Evolutionary conservation across 2,329 filamentous ascomycete species (phyloP).

Genomic region (Fusarium goolgardi): DNA sequence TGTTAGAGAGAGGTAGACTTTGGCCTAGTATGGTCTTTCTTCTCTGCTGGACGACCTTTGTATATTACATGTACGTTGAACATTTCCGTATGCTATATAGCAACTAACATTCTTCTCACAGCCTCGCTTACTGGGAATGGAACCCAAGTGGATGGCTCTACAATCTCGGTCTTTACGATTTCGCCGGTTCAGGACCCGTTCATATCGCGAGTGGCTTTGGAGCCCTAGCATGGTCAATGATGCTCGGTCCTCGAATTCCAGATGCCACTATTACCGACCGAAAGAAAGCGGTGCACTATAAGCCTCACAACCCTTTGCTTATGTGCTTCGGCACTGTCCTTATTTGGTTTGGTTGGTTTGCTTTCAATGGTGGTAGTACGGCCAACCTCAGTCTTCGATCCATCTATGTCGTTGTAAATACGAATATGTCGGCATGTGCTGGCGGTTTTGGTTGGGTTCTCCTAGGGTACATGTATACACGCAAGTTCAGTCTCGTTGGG

Average conservation of each 20-base stretch:
- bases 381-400: slow-evolving; percentile 64
- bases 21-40: slow-evolving; percentile 69
- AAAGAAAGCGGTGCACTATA: slow-evolving; percentile 50
- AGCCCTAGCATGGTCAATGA: slow-evolving; percentile 72
- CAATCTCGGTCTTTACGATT: slow-evolving; percentile 69
- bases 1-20: slow-evolving; percentile 53
- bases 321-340: slow-evolving; percentile 73
- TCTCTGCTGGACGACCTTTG: slow-evolving; percentile 72
- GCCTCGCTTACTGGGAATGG: slow-evolving; percentile 74
- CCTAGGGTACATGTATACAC: slow-evolving; percentile 62
- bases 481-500: slow-evolving; percentile 43
- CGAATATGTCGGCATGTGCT: slow-evolving; percentile 66
- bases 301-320: slow-evolving; percentile 71
- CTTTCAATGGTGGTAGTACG: slow-evolving; percentile 63
- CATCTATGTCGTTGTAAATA: slow-evolving; percentile 68
- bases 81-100: fast-evolving
- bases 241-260: slow-evolving; percentile 66
- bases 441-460: slow-evolving; percentile 65
- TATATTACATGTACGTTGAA: slow-evolving; percentile 61
- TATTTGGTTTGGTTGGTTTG: slow-evolving; percentile 73
- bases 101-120: not conserved
- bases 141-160: slow-evolving; percentile 74
- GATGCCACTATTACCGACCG: slow-evolving; percentile 33
- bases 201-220: slow-evolving; percentile 72
- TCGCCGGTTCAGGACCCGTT: slow-evolving; percentile 71